A percentile compares a stretch with the other conserved stretches of the same genome.
phyloP scores from a whole-genome alignment of 805 yeast species.

The Kuraishia ogatae region DNA sequence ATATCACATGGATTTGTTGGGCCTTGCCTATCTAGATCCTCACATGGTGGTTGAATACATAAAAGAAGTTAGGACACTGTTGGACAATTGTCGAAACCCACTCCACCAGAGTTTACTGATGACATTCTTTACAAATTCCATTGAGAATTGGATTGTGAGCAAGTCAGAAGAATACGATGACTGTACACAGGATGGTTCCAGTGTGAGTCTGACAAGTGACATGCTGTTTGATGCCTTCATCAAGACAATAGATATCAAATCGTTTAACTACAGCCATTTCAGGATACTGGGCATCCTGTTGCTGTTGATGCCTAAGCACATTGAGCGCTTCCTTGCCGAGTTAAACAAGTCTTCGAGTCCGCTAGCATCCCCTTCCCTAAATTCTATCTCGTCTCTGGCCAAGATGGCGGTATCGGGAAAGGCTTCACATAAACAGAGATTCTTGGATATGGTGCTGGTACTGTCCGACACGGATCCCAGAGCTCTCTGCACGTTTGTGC shows the following conservation, averaged over 20 bases:
- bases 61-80: constrained; percentile 27
- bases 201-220: constrained; percentile 18
- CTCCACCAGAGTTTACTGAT: constrained; percentile 37
- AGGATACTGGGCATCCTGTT: constrained; percentile 25
- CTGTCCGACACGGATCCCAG: neutral
- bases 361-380: neutral
- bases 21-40: constrained; percentile 31
- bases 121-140: constrained; percentile 34
- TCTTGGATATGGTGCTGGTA: constrained; percentile 14
- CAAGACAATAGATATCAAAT: constrained; percentile 19
- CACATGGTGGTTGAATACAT: constrained; percentile 27
- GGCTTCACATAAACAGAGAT: constrained; percentile 15
- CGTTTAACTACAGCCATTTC: constrained; percentile 19
- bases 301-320: constrained; percentile 21
- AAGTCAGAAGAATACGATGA: constrained; percentile 36
- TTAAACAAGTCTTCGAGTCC: neutral
- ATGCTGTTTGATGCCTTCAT: constrained; percentile 26
- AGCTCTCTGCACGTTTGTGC: neutral
- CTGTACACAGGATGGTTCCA: constrained; percentile 6
- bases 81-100: constrained; percentile 29
- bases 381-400: neutral
- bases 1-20: constrained; percentile 37
- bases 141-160: constrained; percentile 41
- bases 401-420: neutral
- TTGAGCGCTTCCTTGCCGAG: constrained; percentile 7